phyloP scores from a whole-genome alignment of 441 rosid species.

The Raphanus hybrid region DNA sequence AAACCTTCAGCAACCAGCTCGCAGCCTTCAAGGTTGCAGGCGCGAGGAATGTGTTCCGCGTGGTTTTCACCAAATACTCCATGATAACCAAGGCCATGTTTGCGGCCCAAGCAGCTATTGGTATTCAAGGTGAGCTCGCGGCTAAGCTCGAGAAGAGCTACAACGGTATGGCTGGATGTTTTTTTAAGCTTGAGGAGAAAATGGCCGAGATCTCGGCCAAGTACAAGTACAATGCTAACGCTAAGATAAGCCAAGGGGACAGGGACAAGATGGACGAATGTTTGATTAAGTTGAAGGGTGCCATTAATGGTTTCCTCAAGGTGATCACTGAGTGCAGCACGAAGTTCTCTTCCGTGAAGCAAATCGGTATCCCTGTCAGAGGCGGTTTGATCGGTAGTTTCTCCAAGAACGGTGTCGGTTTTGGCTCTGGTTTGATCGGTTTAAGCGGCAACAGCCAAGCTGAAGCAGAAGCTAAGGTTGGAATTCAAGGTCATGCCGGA shows the following conservation, averaged over 20 bases:
- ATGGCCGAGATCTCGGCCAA: constrained; percentile 16
- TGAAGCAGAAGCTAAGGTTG: neutral
- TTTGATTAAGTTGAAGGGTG: constrained; percentile 22
- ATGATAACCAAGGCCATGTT: constrained; percentile 5
- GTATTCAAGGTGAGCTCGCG: constrained; percentile 2
- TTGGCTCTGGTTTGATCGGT: neutral
- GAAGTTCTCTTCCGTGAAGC: neutral
- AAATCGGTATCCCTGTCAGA: neutral
- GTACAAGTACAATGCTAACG: constrained; percentile 20
- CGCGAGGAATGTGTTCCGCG: neutral
- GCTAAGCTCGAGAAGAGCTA: constrained; percentile 14
- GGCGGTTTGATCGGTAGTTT: neutral
- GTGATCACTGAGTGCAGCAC: neutral
- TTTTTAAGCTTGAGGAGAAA: neutral
- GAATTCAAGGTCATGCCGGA: neutral
- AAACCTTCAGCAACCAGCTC: constrained; percentile 12
- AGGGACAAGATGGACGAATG: neutral
- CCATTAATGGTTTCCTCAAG: constrained; percentile 12
- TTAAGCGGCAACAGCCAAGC: neutral
- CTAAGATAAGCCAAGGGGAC: constrained; percentile 21
- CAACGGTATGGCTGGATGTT: constrained; percentile 23
- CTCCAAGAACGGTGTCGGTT: neutral
- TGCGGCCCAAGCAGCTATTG: constrained; percentile 19
- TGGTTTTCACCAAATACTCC: neutral
- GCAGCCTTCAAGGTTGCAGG: neutral